Percentiles rank a stretch among this genome's conserved stretches.
Conservation (phyloP, 768 basidiomycete species). For the Boletus speciosus region DNA sequence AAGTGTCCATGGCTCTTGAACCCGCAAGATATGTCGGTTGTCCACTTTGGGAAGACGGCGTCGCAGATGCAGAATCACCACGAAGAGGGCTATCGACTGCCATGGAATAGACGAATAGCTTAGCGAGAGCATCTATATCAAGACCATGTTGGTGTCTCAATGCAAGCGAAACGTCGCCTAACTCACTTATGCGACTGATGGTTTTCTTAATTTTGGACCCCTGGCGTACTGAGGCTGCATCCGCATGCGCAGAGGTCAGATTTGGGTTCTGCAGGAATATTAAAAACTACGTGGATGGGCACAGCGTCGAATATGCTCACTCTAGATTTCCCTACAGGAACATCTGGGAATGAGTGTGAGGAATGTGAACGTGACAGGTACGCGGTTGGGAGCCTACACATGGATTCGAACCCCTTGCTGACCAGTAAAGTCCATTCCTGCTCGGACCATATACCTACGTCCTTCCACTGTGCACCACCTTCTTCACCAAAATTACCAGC, state of each 20-base stretch:
- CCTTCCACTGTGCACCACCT: constrained; percentile 64
- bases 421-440: constrained; percentile 81
- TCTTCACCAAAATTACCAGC: constrained; percentile 50
- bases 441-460: constrained; percentile 87
- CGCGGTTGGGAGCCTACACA: constrained; percentile 48
- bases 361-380: constrained; percentile 36
- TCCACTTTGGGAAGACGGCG: constrained; percentile 59
- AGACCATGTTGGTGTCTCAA: neutral
- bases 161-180: neutral
- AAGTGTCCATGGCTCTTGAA: constrained; percentile 81
- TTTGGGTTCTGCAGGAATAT: constrained; percentile 48
- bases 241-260: constrained; percentile 68
- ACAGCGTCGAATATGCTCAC: constrained; percentile 35
- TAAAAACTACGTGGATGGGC: neutral
- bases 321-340: constrained; percentile 60
- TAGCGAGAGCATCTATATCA: constrained; percentile 66
- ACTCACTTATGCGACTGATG: constrained; percentile 57
- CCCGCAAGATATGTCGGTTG: constrained; percentile 69
- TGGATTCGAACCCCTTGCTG: constrained; percentile 75
- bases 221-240: constrained; percentile 53
- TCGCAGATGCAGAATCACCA: constrained; percentile 45
- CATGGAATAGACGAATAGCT: constrained; percentile 87
- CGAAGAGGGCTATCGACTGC: constrained; percentile 70
- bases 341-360: constrained; percentile 14
- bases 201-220: constrained; percentile 66